Evolutionary conservation across 306 rosid species (phyloP), one percentile per base, ranked within the genome.

Genomic region (Trichosanthes truncata): DNA sequence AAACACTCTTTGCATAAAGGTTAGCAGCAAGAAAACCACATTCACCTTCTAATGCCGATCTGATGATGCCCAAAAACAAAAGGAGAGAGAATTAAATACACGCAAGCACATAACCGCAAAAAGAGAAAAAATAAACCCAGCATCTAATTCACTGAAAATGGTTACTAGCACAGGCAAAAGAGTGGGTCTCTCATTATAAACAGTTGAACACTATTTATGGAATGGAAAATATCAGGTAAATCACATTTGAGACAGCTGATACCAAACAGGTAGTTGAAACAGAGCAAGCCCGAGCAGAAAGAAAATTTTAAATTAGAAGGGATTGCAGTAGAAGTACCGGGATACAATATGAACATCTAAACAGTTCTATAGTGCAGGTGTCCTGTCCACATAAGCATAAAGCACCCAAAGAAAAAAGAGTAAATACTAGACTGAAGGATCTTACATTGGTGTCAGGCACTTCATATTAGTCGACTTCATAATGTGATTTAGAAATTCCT

Each of bases 11-110:
- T 1, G 99, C 99, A 31, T 93, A 96, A 53, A 96, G 84, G 85
- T 96, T 96, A 15, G 99, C 98, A 18, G 99, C 98, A 1, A 96
- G 89, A 85, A 96, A 93, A 53, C 99, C 99, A 80, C 99, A 96
- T 68, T 93, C 99, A 3, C 99, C 99, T 82, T 91, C 99, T 84
- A 93, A 82, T 45, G 97, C 99, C 74, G 97, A 96, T 81, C 99
- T 96, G 81, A 82, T 96, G 81, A 82, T 62, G 46, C 67, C 82
- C 65, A 77, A 63, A 62, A 68, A 20, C 26, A 45, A 33, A 31
- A 73, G 0, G 41, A 46, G 41, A 72, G 8, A 65, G 72, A 25
- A 45, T 72, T 45, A 71, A 69, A 21, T 23, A 43, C 76, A 69
- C 3, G 74, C 1, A 67, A 9, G 26, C 25, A 36, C 29, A 56